These are phyloP conservation scores for Prunus mongolica DNA, from an alignment of 306 rosid genomes.

Conservation along the genomic window DNA sequence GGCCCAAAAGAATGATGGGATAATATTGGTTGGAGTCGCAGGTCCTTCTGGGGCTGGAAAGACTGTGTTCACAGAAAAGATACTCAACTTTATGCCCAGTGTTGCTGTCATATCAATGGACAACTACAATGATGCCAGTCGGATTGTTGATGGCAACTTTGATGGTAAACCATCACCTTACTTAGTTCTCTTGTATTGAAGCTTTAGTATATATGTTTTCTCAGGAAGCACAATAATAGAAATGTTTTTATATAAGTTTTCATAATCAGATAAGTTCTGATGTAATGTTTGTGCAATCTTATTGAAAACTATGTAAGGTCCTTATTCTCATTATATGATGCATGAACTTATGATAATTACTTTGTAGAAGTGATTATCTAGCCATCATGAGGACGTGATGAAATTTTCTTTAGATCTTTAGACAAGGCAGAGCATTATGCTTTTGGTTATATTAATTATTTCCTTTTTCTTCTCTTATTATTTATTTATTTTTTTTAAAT, in stretches of 20 bases:
- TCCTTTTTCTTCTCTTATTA: background rate
- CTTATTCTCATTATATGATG: background rate
- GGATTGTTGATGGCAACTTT: slow-evolving; percentile 94
- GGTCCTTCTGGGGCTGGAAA: slow-evolving; percentile 99
- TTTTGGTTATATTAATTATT: background rate
- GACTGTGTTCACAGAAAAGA: slow-evolving; percentile 88
- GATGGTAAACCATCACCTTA: slow-evolving; percentile 61
- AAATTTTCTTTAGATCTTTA: slow-evolving; percentile 4
- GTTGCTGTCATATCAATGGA: slow-evolving; percentile 99
- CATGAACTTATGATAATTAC: background rate
- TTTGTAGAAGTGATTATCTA: background rate
- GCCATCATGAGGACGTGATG: background rate
- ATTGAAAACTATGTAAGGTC: background rate
- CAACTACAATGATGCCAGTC: slow-evolving; percentile 91
- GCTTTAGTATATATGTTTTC: slow-evolving; percentile 10
- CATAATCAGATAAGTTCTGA: background rate
- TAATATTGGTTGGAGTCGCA: slow-evolving; percentile 85
- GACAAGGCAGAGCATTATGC: background rate
- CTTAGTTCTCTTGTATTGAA: slow-evolving; percentile 17
- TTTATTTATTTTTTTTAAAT: slow-evolving; percentile 4
- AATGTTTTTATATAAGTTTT: background rate
- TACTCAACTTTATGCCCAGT: slow-evolving; percentile 87
- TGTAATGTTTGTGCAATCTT: background rate
- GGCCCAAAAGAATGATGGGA: slow-evolving; percentile 88
- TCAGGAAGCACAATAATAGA: slow-evolving; percentile 2